Conservation (phyloP, 345 rosid genomes). For the Corchorus olitorius region DNA sequence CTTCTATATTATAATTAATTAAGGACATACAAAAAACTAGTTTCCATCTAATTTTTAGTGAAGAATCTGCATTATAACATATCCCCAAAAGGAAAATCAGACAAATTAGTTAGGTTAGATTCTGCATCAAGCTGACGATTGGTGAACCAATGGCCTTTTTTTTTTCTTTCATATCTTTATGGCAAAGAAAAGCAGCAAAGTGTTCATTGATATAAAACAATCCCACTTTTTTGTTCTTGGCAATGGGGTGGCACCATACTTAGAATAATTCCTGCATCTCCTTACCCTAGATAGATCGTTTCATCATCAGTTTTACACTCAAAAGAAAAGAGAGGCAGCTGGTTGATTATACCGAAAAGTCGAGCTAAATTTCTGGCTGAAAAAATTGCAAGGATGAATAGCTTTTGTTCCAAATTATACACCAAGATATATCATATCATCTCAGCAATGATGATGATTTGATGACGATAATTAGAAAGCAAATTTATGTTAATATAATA, state of each 20-base stretch:
- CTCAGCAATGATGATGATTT: constrained; percentile 16
- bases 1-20: neutral
- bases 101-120: constrained; percentile 18
- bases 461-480: constrained; percentile 13
- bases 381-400: constrained; percentile 1
- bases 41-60: neutral
- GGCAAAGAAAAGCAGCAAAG: neutral
- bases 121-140: neutral
- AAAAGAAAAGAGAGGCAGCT: neutral
- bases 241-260: too few species aligned
- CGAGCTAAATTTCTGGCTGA: neutral
- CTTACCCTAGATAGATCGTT: neutral
- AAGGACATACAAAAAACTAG: neutral
- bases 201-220: too few species aligned
- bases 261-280: neutral
- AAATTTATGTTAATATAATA: neutral
- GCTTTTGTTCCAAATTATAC: neutral
- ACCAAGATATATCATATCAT: neutral
- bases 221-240: neutral
- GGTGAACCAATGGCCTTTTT: constrained; percentile 4
- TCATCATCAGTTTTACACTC: neutral
- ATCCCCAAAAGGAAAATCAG: constrained; percentile 9
- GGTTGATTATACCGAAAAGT: constrained; percentile 9
- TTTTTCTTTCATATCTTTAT: neutral
- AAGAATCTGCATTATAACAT: neutral